These are phyloP conservation scores for Datisca glomerata DNA, from an alignment of 306 rosid species.

Conservation along the genomic window DNA sequence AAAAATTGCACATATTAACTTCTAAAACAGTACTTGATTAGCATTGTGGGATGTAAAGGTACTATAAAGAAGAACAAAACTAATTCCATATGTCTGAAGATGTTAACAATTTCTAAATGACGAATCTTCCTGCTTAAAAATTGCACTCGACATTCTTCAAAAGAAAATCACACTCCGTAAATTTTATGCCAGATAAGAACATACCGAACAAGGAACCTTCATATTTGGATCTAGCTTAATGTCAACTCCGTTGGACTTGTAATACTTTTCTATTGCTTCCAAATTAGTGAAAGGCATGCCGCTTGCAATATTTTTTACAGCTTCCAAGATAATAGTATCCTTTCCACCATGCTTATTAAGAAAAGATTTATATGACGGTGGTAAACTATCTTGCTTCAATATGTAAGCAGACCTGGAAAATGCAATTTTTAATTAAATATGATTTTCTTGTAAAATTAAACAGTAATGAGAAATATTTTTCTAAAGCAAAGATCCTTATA, in stretches of 20 bases:
- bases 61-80: no score
- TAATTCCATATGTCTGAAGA: no score
- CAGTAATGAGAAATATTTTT: neutral
- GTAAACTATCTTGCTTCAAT: conserved; percentile 90
- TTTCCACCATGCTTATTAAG: conserved; percentile 94
- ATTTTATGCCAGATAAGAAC: no score
- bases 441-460: neutral
- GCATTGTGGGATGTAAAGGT: no score
- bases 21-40: no score
- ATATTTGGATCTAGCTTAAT: conserved; percentile 59
- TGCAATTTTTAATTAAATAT: conserved; percentile 1
- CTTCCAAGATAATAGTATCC: conserved; percentile 56
- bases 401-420: conserved; percentile 86
- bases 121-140: no score
- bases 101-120: no score
- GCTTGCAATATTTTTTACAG: conserved; percentile 60
- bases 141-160: no score
- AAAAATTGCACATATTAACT: no score
- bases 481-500: no score
- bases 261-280: conserved; percentile 53
- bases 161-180: no score
- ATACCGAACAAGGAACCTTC: conserved; percentile 93
- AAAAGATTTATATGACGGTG: conserved; percentile 83
- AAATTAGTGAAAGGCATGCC: conserved; percentile 60
- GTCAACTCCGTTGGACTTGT: conserved; percentile 37